Percentiles rank a stretch among this genome's conserved stretches.
Evolutionary conservation across 345 rosid species (phyloP).

Genomic region (Gossypium ekmanianum): DNA sequence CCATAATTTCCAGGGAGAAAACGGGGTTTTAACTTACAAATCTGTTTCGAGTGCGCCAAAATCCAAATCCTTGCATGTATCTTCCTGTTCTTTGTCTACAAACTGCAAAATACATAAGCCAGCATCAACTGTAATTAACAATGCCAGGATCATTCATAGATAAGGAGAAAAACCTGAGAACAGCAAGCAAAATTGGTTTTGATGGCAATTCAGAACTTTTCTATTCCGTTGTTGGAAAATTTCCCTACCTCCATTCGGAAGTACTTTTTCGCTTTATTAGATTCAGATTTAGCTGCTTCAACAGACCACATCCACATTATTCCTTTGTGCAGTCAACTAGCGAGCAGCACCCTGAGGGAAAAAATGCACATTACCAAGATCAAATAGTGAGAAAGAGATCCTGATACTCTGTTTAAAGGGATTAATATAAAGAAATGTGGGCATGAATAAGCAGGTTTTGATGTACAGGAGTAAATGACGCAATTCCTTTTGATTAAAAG

Average conservation of each 20-base stretch:
- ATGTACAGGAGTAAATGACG: too few relatives aligned
- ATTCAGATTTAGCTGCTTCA: constrained; percentile 60
- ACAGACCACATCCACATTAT: constrained; percentile 56
- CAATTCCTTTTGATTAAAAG: too few relatives aligned
- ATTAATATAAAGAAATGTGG: too few relatives aligned
- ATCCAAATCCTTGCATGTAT: constrained; percentile 53
- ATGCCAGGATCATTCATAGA: background rate
- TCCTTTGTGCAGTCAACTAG: constrained; percentile 42
- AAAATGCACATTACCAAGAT: background rate
- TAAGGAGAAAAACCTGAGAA: background rate
- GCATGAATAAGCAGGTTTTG: too few relatives aligned
- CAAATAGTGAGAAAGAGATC: background rate
- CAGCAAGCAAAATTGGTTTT: background rate
- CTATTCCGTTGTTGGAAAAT: too few relatives aligned
- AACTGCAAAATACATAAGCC: constrained; percentile 35
- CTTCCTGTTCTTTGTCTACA: constrained; percentile 52
- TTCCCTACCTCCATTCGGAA: constrained; percentile 61
- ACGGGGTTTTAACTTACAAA: constrained; percentile 52
- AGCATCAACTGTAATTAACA: background rate
- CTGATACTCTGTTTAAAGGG: background rate
- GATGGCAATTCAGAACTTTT: too few relatives aligned
- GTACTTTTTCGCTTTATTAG: constrained; percentile 47
- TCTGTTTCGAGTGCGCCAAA: constrained; percentile 61
- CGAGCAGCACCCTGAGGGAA: constrained; percentile 55
- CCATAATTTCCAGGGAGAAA: background rate